phyloP scores from a whole-genome alignment of 805 yeast species.

The Cyberlindnera xylosilytica region DNA sequence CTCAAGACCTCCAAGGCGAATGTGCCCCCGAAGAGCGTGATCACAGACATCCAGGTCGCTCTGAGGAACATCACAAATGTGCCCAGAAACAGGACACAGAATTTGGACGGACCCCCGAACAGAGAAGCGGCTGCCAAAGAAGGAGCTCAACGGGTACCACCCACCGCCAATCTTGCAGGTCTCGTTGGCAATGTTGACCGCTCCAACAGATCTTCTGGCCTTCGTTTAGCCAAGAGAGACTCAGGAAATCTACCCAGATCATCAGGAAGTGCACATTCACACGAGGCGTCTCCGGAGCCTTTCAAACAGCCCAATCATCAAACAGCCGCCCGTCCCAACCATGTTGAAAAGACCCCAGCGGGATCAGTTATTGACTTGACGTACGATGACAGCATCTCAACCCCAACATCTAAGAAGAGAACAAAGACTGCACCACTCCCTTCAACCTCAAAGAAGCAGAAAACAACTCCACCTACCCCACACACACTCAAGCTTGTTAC shows the following conservation, averaged over 20 bases:
- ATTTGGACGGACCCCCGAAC: too few relatives aligned
- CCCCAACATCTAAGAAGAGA: slow-evolving; percentile 8
- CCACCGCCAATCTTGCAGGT: slow-evolving; percentile 4
- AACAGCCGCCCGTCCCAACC: slow-evolving; percentile 3
- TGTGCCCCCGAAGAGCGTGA: slow-evolving; percentile 16
- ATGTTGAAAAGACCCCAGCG: neutral
- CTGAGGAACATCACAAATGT: slow-evolving; percentile 4
- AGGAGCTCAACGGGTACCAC: neutral
- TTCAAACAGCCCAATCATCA: slow-evolving; percentile 7
- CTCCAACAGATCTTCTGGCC: slow-evolving; percentile 15
- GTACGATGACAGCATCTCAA: slow-evolving; percentile 21
- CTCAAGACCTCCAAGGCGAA: slow-evolving; percentile 22
- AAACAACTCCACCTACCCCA: neutral
- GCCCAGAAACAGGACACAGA: too few relatives aligned
- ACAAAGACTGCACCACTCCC: neutral
- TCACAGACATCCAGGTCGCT: slow-evolving; percentile 13
- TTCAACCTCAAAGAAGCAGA: slow-evolving; percentile 10
- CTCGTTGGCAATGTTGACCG: slow-evolving; percentile 10
- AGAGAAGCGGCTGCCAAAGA: neutral
- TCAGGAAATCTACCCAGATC: slow-evolving; percentile 8
- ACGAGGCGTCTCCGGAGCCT: slow-evolving; percentile 16
- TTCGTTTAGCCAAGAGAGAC: slow-evolving; percentile 23
- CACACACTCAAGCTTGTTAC: too few relatives aligned
- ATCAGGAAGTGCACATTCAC: slow-evolving; percentile 7
- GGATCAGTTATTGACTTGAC: slow-evolving; percentile 25